Evolutionary conservation across 2,329 filamentous ascomycete species (phyloP).

Genomic region (Tolypocladium ovalisporum): DNA sequence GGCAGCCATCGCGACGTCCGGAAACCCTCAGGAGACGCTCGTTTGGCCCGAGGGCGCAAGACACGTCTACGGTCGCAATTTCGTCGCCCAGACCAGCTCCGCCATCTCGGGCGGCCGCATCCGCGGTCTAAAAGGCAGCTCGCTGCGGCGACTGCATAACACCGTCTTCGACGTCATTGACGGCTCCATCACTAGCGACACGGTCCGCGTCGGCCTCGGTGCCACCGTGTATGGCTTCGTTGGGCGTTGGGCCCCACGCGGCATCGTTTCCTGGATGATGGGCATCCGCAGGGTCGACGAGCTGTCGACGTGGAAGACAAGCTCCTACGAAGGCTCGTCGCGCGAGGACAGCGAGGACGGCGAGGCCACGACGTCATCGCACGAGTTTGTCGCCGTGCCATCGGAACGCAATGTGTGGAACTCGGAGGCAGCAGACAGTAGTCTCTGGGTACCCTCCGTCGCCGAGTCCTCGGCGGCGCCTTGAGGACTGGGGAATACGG

Average conservation of each 20-base stretch:
- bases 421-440: conserved; percentile 28
- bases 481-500: background rate
- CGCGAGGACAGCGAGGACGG: conserved; percentile 24
- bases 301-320: conserved; percentile 41
- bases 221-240: conserved; percentile 78
- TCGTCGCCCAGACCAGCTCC: conserved; percentile 41
- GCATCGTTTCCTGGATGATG: conserved; percentile 89
- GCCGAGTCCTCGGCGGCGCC: conserved; percentile 8
- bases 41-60: conserved; percentile 54
- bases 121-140: conserved; percentile 55
- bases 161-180: conserved; percentile 85
- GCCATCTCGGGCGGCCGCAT: conserved; percentile 45
- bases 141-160: conserved; percentile 70
- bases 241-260: conserved; percentile 65
- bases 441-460: conserved; percentile 31
- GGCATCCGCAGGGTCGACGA: conserved; percentile 56
- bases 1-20: conserved; percentile 23
- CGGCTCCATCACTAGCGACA: conserved; percentile 45
- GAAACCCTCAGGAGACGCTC: conserved; percentile 35
- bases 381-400: conserved; percentile 42
- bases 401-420: conserved; percentile 29
- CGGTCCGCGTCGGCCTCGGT: conserved; percentile 74
- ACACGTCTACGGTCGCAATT: conserved; percentile 52
- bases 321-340: conserved; percentile 25
- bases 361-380: conserved; percentile 17